A percentile compares a stretch with the other conserved stretches of the same genome.
These are phyloP conservation scores for Rhizopogon roseolus DNA, from an alignment of 768 basidiomycete species.

Conservation along the genomic window DNA sequence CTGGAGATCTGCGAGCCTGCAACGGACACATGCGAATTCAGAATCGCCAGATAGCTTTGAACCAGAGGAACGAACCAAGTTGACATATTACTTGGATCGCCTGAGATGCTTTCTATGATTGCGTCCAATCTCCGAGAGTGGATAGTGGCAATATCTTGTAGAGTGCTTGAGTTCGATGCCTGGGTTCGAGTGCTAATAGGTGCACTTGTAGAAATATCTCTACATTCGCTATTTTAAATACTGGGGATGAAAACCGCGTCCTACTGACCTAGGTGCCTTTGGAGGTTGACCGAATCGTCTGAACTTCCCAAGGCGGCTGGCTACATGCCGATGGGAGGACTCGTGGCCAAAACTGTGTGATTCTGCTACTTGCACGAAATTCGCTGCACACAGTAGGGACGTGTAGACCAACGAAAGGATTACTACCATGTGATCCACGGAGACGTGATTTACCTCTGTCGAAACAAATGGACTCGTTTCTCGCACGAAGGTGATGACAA, in stretches of 20 bases:
- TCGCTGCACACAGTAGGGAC: background rate
- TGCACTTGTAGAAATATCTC: background rate
- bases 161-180: slow-evolving; percentile 11
- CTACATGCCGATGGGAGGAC: background rate
- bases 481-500: too few relatives aligned
- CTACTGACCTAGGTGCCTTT: background rate
- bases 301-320: background rate
- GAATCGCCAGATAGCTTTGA: background rate
- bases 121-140: slow-evolving; percentile 35
- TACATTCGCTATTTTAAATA: background rate
- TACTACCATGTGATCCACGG: background rate
- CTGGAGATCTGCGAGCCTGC: slow-evolving; percentile 44
- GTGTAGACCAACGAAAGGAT: background rate
- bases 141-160: slow-evolving; percentile 29
- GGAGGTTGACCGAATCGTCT: background rate
- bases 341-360: too few relatives aligned
- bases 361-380: background rate
- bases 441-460: background rate
- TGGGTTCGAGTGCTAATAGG: background rate
- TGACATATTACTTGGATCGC: slow-evolving; percentile 21
- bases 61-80: slow-evolving; percentile 12
- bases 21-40: background rate
- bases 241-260: too few relatives aligned
- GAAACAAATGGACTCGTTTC: too few relatives aligned
- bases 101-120: slow-evolving; percentile 35